phyloP scores from a whole-genome alignment of 768 basidiomycete genomes.

The Phylloporus arenicola region DNA sequence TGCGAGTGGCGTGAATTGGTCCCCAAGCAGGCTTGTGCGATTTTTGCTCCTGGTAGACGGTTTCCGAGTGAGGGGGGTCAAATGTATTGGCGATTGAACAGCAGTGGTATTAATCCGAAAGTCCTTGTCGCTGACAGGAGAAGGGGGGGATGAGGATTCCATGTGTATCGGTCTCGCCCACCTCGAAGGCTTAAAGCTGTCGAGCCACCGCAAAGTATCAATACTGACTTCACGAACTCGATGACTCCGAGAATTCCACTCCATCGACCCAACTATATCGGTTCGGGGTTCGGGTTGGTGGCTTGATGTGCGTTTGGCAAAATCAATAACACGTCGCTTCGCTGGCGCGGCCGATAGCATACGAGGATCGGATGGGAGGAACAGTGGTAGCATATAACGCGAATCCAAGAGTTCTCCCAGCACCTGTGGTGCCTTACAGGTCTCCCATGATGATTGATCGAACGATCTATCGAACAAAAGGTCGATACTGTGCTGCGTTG shows the following conservation, averaged over 20 bases:
- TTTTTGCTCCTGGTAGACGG: slow-evolving; percentile 57
- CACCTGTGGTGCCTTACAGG: slow-evolving; percentile 69
- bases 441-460: slow-evolving; percentile 70
- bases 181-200: slow-evolving; percentile 53
- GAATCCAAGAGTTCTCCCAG: slow-evolving; percentile 91
- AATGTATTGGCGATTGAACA: slow-evolving; percentile 9
- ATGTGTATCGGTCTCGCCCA: slow-evolving; percentile 44
- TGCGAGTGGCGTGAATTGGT: slow-evolving; percentile 21
- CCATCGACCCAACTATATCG: slow-evolving; percentile 39
- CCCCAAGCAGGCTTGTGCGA: slow-evolving; percentile 40
- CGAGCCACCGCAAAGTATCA: slow-evolving; percentile 63
- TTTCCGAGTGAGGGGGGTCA: slow-evolving; percentile 62
- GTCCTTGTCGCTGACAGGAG: slow-evolving; percentile 31
- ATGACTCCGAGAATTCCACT: slow-evolving; percentile 56
- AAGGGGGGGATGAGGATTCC: slow-evolving; percentile 28
- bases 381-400: slow-evolving; percentile 85
- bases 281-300: slow-evolving; percentile 31
- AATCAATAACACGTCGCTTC: slow-evolving; percentile 28
- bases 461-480: slow-evolving; percentile 67
- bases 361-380: slow-evolving; percentile 76
- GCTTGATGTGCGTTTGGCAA: slow-evolving; percentile 9
- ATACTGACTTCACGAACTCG: slow-evolving; percentile 58
- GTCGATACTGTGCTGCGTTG: slow-evolving; percentile 61
- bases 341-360: slow-evolving; percentile 67
- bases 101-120: slow-evolving; percentile 38